phyloP scores from a whole-genome alignment of 805 yeast species.

The Maudiozyma bulderi region DNA sequence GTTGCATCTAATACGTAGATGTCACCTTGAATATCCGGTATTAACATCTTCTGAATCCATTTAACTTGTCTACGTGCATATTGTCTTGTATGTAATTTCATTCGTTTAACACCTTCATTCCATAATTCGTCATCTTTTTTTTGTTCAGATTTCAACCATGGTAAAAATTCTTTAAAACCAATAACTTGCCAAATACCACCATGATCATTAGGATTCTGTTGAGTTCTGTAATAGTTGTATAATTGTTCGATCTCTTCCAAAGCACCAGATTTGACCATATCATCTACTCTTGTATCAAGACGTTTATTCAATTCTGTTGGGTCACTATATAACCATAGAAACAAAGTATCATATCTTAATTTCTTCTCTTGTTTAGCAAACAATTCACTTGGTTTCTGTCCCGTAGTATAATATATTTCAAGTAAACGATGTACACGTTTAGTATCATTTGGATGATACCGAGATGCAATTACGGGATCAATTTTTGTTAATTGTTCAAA shows the following conservation, averaged over 20 bases:
- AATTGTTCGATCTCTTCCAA: conserved; percentile 57
- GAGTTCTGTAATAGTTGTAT: conserved; percentile 34
- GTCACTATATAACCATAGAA: conserved; percentile 77
- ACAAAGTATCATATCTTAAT: conserved; percentile 50
- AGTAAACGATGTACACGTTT: conserved; percentile 71
- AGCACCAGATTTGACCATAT: conserved; percentile 68
- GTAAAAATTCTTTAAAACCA: conserved; percentile 83
- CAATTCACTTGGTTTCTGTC: conserved; percentile 57
- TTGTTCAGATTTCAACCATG: conserved; percentile 39
- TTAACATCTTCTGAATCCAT: conserved; percentile 72
- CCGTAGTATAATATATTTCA: conserved; percentile 65
- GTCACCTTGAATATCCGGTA: conserved; percentile 53
- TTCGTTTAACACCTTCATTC: conserved; percentile 47
- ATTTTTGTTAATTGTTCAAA: conserved; percentile 38
- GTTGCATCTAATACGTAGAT: conserved; percentile 70
- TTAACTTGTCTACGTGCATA: conserved; percentile 84
- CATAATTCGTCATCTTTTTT: conserved; percentile 23
- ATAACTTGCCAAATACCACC: conserved; percentile 89
- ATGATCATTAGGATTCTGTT: conserved; percentile 30
- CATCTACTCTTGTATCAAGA: conserved; percentile 72
- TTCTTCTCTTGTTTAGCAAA: conserved; percentile 55
- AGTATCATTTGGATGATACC: conserved; percentile 87
- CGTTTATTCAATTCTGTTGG: conserved; percentile 47
- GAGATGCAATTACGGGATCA: conserved; percentile 67
- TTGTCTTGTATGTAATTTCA: conserved; percentile 77